Base-by-base conservation (phyloP, 2,329 filamentous ascomycete genomes). In the Xylaria sp. region DNA sequence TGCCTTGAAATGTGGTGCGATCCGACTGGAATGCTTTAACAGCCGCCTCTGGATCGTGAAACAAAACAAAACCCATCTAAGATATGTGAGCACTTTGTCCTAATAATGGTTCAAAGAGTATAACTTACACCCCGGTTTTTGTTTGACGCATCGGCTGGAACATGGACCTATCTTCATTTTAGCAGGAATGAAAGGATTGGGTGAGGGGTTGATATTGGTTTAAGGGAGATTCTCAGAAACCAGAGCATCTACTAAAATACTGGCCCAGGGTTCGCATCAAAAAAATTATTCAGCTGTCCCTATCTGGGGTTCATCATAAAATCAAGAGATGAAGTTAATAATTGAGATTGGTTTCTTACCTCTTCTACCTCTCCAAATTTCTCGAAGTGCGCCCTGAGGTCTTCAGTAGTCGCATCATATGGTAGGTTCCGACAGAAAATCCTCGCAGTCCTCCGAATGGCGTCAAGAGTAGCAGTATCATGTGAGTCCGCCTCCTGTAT, bases 231-330 rank as follows among this genome's bases (percentile, higher is more conserved):
- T 83, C 82, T 94, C 92, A 96, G 93, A 85, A 85, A 85, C 91
- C 93, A 90, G 94, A 92, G 93, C 93, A 97, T 98, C 95, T 99
- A 99, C 96, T 98, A 99, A 97, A 97, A 97, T 96, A 92, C 88
- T 93, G 90, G 94, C 90, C 91, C 91, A 90, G 89, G 84, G 82
- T 86, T 93, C 85, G 89, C 92, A 94, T 97, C 94, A 98, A 85
- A 85, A 27, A 27, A 93, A 92, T 93, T 83, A 78, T 81, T 80
- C 92, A 94, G 95, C 90, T 98, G 96, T 98, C 96, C 96, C 96
- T 98, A 98, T 98, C 96, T 92, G 92, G 88, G 89, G 84, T 93
- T 98, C 95, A 98, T 98, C 96, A 95, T 88, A 81, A 83, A 42
- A 57, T 56, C 56, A 61, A 63, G 2, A 19, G 19, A 1, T 8